A percentile compares a stretch with the other conserved stretches of the same genome.
These are phyloP conservation scores for Microascus cirrosus DNA, from an alignment of 2,329 filamentous ascomycete genomes.

Conservation along the genomic window DNA sequence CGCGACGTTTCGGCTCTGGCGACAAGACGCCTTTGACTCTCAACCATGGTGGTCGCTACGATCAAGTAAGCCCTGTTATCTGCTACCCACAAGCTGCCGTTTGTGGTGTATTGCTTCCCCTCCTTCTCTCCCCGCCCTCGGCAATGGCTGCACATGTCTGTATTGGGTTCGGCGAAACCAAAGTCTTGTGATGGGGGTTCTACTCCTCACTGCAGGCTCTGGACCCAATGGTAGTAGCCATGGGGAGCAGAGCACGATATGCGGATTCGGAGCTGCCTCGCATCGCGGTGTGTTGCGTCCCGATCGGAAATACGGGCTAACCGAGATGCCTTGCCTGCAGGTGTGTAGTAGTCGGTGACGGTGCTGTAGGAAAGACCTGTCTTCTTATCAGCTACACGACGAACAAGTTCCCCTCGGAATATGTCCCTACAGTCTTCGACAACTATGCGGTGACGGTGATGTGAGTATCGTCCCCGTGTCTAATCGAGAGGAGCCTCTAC, in stretches of 20 bases:
- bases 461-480: constrained; percentile 47
- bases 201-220: background rate
- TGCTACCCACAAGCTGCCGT: background rate
- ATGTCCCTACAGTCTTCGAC: constrained; percentile 97
- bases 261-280: background rate
- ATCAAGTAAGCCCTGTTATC: constrained; percentile 41
- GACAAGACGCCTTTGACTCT: constrained; percentile 24
- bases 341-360: constrained; percentile 97
- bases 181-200: background rate
- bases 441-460: constrained; percentile 99
- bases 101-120: constrained; percentile 7
- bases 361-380: constrained; percentile 98
- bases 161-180: background rate
- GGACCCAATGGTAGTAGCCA: background rate
- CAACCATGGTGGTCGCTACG: constrained; percentile 51
- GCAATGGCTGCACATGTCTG: background rate
- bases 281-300: background rate
- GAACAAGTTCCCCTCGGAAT: constrained; percentile 99
- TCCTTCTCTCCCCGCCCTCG: constrained; percentile 6
- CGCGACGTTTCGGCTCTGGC: constrained; percentile 19
- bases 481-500: constrained; percentile 1
- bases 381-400: constrained; percentile 98
- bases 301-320: background rate
- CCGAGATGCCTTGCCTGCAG: constrained; percentile 31
- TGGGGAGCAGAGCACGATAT: background rate